Percentiles rank a stretch among this genome's conserved stretches.
Evolutionary conservation across 257 asterid species (phyloP).

Genomic region (Agastache rugosa): DNA sequence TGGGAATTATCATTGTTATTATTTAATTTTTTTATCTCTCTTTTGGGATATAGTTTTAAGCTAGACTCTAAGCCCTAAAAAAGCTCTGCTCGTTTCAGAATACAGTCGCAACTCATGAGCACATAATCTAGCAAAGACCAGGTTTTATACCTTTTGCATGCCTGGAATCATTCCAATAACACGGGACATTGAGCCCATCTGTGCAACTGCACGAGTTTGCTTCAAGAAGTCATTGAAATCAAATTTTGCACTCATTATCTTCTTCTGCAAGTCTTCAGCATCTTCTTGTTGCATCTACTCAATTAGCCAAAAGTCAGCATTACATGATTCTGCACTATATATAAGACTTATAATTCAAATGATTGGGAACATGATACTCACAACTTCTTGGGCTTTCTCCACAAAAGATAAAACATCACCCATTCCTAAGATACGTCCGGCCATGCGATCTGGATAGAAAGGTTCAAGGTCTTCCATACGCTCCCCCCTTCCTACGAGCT

Average conservation of each 20-base stretch:
- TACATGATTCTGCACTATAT: constrained; percentile 16
- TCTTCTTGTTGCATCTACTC: constrained; percentile 95
- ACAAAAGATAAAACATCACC: constrained; percentile 98
- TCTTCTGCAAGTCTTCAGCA: constrained; percentile 95
- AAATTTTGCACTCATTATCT: constrained; percentile 95
- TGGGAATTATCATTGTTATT: background rate
- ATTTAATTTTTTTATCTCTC: background rate
- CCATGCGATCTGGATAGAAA: constrained; percentile 98
- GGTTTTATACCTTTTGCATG: constrained; percentile 80
- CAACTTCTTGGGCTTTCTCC: constrained; percentile 99
- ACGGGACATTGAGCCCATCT: constrained; percentile 98
- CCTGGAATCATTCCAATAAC: constrained; percentile 99
- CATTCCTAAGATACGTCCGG: constrained; percentile 98
- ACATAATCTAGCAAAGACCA: constrained; percentile 8
- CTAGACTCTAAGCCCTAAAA: constrained; percentile 1
- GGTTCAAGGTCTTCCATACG: constrained; percentile 99
- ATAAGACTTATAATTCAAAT: constrained; percentile 3
- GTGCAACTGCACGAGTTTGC: constrained; percentile 96
- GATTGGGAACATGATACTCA: constrained; percentile 52
- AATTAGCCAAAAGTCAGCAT: constrained; percentile 24
- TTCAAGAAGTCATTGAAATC: constrained; percentile 96
- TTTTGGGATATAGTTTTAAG: background rate
- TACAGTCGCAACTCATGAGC: background rate
- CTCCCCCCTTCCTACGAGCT: constrained; percentile 99
- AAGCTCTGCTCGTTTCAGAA: background rate